Conservation (phyloP, 768 basidiomycete species). For the Mycena indigotica region DNA sequence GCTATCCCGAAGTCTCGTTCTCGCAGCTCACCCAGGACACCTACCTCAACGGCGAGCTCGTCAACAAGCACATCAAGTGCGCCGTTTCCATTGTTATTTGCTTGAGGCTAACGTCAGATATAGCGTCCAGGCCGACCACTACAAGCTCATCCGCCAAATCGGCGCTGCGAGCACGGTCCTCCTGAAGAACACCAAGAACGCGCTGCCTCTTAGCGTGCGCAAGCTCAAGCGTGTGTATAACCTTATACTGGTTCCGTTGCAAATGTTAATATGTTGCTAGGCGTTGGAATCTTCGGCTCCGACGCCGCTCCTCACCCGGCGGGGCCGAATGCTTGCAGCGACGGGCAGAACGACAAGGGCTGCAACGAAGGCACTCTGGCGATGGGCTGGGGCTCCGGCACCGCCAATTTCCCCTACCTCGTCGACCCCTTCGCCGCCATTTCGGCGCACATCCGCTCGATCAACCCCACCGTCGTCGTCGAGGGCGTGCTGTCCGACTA, state of each 20-base stretch:
- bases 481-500: slow-evolving; percentile 33
- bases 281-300: slow-evolving; percentile 41
- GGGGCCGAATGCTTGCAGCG: slow-evolving; percentile 34
- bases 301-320: slow-evolving; percentile 37
- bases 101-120: slow-evolving; percentile 35
- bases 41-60: too few relatives aligned
- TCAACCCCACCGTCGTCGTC: slow-evolving; percentile 26
- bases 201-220: slow-evolving; percentile 43
- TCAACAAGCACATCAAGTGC: slow-evolving; percentile 16
- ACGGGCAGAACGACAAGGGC: slow-evolving; percentile 23
- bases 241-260: neutral
- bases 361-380: slow-evolving; percentile 45
- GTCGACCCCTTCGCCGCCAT: slow-evolving; percentile 27
- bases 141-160: slow-evolving; percentile 57
- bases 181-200: slow-evolving; percentile 58
- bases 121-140: slow-evolving; percentile 20
- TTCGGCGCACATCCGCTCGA: slow-evolving; percentile 24
- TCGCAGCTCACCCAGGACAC: too few relatives aligned
- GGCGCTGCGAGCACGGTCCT: slow-evolving; percentile 65
- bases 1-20: too few relatives aligned
- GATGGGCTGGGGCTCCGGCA: slow-evolving; percentile 50
- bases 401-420: slow-evolving; percentile 36
- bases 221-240: slow-evolving; percentile 36
- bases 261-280: neutral
- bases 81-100: slow-evolving; percentile 1